A percentile compares a stretch with the other conserved stretches of the same genome.
phyloP scores from a whole-genome alignment of 306 rosid species.

The Ammopiptanthus mongolicus region DNA sequence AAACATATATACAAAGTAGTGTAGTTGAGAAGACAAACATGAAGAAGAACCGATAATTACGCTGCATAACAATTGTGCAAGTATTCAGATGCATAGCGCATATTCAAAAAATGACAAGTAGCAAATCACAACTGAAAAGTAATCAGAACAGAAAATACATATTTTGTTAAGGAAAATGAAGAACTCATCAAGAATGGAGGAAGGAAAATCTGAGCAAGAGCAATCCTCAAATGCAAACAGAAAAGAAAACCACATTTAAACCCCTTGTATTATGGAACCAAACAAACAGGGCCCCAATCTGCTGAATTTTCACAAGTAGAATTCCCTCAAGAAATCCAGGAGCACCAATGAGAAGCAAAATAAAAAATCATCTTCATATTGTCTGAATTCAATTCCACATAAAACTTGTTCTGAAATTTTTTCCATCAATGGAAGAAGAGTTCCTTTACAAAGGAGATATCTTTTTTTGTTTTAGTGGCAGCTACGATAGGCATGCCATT shows the following conservation, averaged over 20 bases:
- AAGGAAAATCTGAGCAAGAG: neutral
- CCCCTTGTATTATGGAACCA: neutral
- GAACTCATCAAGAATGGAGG: neutral
- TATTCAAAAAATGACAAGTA: neutral
- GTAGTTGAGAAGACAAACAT: slow-evolving; percentile 96
- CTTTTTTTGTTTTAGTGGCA: neutral
- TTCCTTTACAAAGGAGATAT: neutral
- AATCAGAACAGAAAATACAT: neutral
- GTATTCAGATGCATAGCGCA: slow-evolving; percentile 25
- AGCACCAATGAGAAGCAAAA: neutral
- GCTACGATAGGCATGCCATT: neutral
- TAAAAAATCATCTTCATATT: neutral
- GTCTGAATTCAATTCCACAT: neutral
- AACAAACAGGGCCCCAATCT: neutral
- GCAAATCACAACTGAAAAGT: slow-evolving; percentile 5
- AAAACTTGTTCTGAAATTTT: neutral
- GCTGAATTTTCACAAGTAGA: neutral
- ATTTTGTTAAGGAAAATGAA: neutral
- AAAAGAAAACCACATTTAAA: neutral
- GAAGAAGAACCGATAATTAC: slow-evolving; percentile 98
- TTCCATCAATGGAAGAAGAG: neutral
- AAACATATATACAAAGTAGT: slow-evolving; percentile 86
- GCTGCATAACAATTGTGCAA: slow-evolving; percentile 57
- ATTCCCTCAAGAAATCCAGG: neutral
- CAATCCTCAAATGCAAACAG: neutral